phyloP scores from a whole-genome alignment of 2,329 filamentous ascomycete genomes.

The Botryotinia globosa region DNA sequence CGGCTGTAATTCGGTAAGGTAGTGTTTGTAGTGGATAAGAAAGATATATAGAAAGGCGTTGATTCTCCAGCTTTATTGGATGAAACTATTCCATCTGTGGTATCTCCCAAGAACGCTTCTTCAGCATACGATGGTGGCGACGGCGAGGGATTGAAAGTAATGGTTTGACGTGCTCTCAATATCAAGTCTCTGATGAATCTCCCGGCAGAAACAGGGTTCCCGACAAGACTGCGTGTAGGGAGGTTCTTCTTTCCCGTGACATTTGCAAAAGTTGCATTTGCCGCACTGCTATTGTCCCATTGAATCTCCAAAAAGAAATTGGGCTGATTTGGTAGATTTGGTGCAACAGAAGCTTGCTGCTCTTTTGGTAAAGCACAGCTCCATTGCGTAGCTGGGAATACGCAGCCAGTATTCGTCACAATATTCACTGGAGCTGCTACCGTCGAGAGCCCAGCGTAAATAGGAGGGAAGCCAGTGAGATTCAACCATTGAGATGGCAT shows the following conservation, averaged over 20 bases:
- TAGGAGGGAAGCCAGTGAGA: slow-evolving; percentile 78
- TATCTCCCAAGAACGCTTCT: slow-evolving; percentile 78
- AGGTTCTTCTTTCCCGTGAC: slow-evolving; percentile 33
- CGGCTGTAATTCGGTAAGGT: slow-evolving; percentile 34
- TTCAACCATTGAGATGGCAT: slow-evolving; percentile 67
- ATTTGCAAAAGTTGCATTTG: slow-evolving; percentile 45
- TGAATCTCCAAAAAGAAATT: slow-evolving; percentile 79
- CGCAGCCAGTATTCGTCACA: slow-evolving; percentile 64
- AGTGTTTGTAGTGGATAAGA: slow-evolving; percentile 52
- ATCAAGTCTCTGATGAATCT: slow-evolving; percentile 36
- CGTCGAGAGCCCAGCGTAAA: slow-evolving; percentile 79
- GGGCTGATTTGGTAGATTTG: slow-evolving; percentile 66
- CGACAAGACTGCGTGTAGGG: slow-evolving; percentile 28
- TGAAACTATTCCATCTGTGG: slow-evolving; percentile 69
- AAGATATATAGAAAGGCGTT: slow-evolving; percentile 83
- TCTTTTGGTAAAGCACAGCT: slow-evolving; percentile 83
- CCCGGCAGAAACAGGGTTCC: slow-evolving; percentile 38
- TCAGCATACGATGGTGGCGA: slow-evolving; percentile 53
- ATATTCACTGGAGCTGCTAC: slow-evolving; percentile 70
- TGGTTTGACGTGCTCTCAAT: slow-evolving; percentile 37
- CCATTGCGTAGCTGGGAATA: slow-evolving; percentile 73
- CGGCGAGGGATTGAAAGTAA: slow-evolving; percentile 46
- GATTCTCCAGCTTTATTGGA: slow-evolving; percentile 75
- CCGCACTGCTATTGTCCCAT: slow-evolving; percentile 58
- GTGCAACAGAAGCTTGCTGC: slow-evolving; percentile 60